A percentile compares a stretch with the other conserved stretches of the same genome.
Conservation (phyloP, 306 rosid species). For the Corylus heterophylla region DNA sequence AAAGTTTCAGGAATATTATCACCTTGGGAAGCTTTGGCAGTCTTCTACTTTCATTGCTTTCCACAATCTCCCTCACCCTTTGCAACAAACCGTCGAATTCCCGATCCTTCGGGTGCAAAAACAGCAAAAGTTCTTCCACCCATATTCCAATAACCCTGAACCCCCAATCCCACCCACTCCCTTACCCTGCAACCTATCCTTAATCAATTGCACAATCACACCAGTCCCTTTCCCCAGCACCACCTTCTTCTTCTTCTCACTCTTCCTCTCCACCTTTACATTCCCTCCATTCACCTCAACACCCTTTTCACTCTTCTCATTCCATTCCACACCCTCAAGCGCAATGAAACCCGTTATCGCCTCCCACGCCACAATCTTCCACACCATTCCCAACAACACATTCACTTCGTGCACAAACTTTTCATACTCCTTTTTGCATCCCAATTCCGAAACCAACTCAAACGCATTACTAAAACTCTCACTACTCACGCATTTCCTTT, state of each 20-base stretch:
- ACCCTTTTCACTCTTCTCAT: slow-evolving; percentile 33
- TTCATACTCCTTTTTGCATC: slow-evolving; percentile 39
- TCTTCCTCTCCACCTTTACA: slow-evolving; percentile 51
- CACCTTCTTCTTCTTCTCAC: slow-evolving; percentile 76
- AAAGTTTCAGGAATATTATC: neutral
- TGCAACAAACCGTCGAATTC: slow-evolving; percentile 53
- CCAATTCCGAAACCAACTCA: slow-evolving; percentile 43
- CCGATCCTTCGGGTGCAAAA: slow-evolving; percentile 56
- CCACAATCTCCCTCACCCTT: slow-evolving; percentile 74
- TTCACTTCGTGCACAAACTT: slow-evolving; percentile 57
- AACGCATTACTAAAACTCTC: slow-evolving; percentile 43
- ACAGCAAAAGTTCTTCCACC: slow-evolving; percentile 47
- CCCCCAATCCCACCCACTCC: slow-evolving; percentile 30
- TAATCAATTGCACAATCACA: slow-evolving; percentile 60
- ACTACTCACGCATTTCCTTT: slow-evolving; percentile 43
- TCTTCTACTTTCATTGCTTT: slow-evolving; percentile 90
- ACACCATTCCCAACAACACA: slow-evolving; percentile 50
- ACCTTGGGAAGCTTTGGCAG: slow-evolving; percentile 98
- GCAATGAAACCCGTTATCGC: slow-evolving; percentile 43
- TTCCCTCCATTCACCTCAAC: slow-evolving; percentile 41
- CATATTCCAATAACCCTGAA: slow-evolving; percentile 46
- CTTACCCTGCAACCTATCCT: slow-evolving; percentile 57
- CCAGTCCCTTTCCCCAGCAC: slow-evolving; percentile 75
- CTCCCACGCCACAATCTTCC: slow-evolving; percentile 83
- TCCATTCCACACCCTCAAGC: slow-evolving; percentile 59